Evolutionary conservation across 306 rosid species (phyloP).

Genomic region (Aeschynomene evenia): DNA sequence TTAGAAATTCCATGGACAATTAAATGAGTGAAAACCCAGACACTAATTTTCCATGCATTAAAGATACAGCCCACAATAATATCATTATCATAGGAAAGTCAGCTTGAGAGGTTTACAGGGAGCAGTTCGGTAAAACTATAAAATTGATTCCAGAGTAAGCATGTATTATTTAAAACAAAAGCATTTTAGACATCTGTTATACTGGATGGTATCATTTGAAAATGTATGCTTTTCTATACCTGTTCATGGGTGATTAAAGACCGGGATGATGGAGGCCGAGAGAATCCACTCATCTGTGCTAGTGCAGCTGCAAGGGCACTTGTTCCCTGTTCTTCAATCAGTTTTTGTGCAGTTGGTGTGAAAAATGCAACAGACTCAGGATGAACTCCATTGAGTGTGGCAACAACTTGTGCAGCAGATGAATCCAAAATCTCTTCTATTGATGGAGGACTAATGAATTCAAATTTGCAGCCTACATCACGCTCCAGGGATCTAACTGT

Average conservation of each 20-base stretch:
- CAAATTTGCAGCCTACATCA: constrained; percentile 91
- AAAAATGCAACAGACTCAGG: constrained; percentile 80
- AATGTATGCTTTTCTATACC: constrained; percentile 44
- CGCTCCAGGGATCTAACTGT: constrained; percentile 96
- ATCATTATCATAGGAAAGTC: constrained; percentile 1
- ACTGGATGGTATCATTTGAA: constrained; percentile 7
- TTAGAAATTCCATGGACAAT: not conserved
- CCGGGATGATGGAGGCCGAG: constrained; percentile 88
- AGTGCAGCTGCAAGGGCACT: constrained; percentile 95
- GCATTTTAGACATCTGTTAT: not conserved
- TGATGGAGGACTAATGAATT: constrained; percentile 74
- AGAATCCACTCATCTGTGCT: constrained; percentile 93
- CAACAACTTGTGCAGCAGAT: constrained; percentile 88
- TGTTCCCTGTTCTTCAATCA: constrained; percentile 81
- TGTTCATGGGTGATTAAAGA: constrained; percentile 87
- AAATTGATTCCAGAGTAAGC: not conserved
- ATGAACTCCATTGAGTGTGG: constrained; percentile 82
- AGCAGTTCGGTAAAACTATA: constrained; percentile 4
- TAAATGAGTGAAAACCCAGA: not conserved
- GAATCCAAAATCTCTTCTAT: constrained; percentile 72
- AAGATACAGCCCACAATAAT: not conserved
- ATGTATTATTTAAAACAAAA: constrained; percentile 14
- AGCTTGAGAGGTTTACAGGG: not conserved
- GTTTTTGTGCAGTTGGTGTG: constrained; percentile 81
- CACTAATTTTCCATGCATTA: constrained; percentile 8